Base-by-base conservation (phyloP, 2,329 filamentous ascomycete genomes). In the Aspergillus tanneri region DNA sequence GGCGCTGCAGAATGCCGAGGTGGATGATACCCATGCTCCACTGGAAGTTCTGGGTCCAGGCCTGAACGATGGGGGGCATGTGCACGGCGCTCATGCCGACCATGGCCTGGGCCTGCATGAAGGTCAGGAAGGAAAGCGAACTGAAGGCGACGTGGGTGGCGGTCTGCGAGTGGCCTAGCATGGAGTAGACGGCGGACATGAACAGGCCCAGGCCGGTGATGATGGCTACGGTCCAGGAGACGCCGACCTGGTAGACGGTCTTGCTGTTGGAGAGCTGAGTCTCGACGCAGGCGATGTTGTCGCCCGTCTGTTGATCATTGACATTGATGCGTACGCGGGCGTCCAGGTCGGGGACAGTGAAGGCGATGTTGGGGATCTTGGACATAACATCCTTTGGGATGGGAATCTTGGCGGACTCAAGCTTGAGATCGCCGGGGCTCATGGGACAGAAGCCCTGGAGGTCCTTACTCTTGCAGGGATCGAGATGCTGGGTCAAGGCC, bases 11-110 rank as follows among this genome's bases (percentile, higher is more conserved):
- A 68, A 95, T 96, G 14, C 76, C 77, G 25, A 96, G 80, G 42
- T 81, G 81, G 61, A 96, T 95, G 61, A 96, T 90, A 59, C 91
- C 92, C 88, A 96, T 93, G 62, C 87, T 93, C 91, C 91, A 96
- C 66, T 95, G 88, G 74, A 96, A 96, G 72, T 96, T 91, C 73
- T 96, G 91, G 2, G 90, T 96, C 91, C 92, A 96, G 0, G 90
- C 81, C 62, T 87, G 81, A 43, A 95, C 91, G 52, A 96, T 88
- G 0, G 91, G 91, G 5, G 92, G 92, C 43, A 96, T 80, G 35
- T 79, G 77, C 5, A 96, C 86, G 14, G 86, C 82, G 43, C 85
- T 88, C 70, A 96, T 85, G 53, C 91, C 91, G 60, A 95, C 77
- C 70, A 96, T 90, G 27, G 91, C 90, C 71, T 96, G 90, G 4